Conservation (phyloP, 2,329 filamentous ascomycete species). For the Claviceps monticola region DNA sequence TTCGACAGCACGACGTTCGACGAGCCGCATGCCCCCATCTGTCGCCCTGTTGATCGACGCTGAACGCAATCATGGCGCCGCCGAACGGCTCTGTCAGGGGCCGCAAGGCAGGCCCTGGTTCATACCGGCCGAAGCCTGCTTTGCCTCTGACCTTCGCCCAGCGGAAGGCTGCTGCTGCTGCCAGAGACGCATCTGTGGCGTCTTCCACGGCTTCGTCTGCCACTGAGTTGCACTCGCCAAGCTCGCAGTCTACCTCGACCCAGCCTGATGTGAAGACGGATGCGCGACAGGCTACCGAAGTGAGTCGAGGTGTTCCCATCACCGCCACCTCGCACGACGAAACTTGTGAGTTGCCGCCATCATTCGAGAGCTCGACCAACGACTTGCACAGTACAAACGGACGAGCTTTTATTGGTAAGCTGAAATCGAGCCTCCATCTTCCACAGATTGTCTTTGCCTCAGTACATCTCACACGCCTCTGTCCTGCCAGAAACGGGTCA, state of each 20-base stretch:
- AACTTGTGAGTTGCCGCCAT: neutral
- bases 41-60: neutral
- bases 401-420: constrained; percentile 2
- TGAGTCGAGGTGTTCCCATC: neutral
- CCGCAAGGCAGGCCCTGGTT: constrained; percentile 17
- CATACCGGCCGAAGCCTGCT: constrained; percentile 21
- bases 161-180: constrained; percentile 21
- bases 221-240: neutral
- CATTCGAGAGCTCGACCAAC: neutral
- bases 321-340: neutral
- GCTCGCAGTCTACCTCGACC: neutral
- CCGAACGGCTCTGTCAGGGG: constrained; percentile 18
- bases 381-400: neutral
- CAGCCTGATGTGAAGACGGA: neutral
- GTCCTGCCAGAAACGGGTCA: neutral
- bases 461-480: neutral
- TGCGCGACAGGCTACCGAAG: neutral
- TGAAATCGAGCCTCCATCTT: neutral
- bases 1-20: neutral
- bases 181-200: constrained; percentile 8
- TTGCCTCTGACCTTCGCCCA: constrained; percentile 26
- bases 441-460: neutral
- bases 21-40: neutral
- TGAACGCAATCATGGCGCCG: constrained; percentile 18
- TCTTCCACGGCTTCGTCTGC: constrained; percentile 4